phyloP scores from a whole-genome alignment of 23 red algal genomes.

The Gracilariopsis chorda region DNA sequence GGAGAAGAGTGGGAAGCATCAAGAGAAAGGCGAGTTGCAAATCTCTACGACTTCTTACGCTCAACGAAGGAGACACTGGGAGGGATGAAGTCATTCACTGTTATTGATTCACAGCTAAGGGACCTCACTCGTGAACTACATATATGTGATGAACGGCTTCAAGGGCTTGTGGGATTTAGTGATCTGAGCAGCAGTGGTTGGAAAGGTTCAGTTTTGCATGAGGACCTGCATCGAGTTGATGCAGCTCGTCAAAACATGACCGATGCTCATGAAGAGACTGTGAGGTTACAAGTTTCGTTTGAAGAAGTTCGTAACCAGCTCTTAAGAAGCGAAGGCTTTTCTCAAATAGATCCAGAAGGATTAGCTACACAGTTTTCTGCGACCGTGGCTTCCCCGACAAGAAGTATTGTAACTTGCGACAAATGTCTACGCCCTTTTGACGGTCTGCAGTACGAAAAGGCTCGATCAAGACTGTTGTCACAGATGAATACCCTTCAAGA shows the following conservation, averaged over 20 bases:
- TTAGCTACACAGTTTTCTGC: background rate
- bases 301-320: constrained; percentile 14
- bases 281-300: constrained; percentile 21
- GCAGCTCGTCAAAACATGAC: background rate
- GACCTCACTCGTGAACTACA: background rate
- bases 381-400: background rate
- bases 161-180: constrained; percentile 26
- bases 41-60: constrained; percentile 1
- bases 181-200: background rate
- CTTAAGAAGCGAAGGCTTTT: background rate
- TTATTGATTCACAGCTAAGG: background rate
- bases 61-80: background rate
- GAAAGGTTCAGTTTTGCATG: background rate
- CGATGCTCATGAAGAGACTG: constrained; percentile 13
- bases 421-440: constrained; percentile 47
- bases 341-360: background rate
- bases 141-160: constrained; percentile 12
- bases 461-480: background rate
- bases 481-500: constrained; percentile 20
- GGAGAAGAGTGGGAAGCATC: constrained; percentile 30
- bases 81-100: background rate
- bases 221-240: background rate
- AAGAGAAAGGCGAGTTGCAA: background rate
- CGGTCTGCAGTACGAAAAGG: constrained; percentile 32
- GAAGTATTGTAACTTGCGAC: constrained; percentile 11